These are phyloP conservation scores for Penicillium paradoxum DNA, from an alignment of 495 filamentous ascomycete genomes.

Conservation along the genomic window DNA sequence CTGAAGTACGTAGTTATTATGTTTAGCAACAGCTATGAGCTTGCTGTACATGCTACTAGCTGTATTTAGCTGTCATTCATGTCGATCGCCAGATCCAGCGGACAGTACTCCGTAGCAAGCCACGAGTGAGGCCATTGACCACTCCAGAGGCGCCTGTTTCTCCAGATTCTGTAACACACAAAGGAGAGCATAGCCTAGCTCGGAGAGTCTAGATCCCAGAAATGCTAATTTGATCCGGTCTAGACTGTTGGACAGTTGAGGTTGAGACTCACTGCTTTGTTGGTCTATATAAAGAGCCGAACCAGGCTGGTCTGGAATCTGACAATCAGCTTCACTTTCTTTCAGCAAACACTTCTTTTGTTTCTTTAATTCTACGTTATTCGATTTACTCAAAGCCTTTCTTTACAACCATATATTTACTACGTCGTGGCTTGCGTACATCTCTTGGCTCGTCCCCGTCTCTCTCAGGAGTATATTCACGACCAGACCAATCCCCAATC, in stretches of 20 bases:
- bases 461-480: not conserved
- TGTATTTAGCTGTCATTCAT: conserved; percentile 6
- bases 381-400: conserved; percentile 1
- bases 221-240: conserved; percentile 18
- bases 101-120: not conserved
- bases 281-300: conserved; percentile 11
- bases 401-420: not conserved
- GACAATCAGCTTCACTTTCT: conserved; percentile 10
- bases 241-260: conserved; percentile 7
- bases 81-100: not conserved
- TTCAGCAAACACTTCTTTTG: conserved; percentile 9
- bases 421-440: not conserved
- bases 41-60: not conserved
- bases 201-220: conserved; percentile 10
- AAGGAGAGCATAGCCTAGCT: not conserved
- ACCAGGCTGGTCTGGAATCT: not conserved
- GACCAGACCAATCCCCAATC: not conserved
- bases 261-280: conserved; percentile 7
- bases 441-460: not conserved
- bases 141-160: conserved; percentile 8
- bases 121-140: not conserved
- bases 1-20: not conserved
- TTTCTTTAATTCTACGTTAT: not conserved
- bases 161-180: conserved; percentile 9
- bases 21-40: not conserved